A percentile compares a stretch with the other conserved stretches of the same genome.
Conservation (phyloP, 1,139 yeast genomes). For the Debaryomyces sp. region DNA sequence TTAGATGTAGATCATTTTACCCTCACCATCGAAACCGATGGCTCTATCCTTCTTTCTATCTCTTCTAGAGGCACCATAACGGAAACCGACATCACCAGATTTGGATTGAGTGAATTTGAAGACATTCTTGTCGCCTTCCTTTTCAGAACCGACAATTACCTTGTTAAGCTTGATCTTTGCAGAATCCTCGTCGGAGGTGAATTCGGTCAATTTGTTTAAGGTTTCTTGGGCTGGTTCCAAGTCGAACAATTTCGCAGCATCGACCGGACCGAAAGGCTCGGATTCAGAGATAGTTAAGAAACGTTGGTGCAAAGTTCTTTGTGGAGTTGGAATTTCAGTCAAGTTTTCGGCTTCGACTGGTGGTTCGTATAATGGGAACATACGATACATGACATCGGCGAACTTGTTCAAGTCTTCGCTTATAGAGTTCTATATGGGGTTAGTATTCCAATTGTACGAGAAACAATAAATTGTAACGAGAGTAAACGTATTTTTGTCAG, state of each 20-base stretch:
- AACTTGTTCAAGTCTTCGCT: constrained; percentile 56
- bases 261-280: constrained; percentile 96
- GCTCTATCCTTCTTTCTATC: constrained; percentile 86
- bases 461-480: background rate
- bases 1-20: constrained; percentile 53
- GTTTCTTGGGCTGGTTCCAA: constrained; percentile 85
- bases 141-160: constrained; percentile 52
- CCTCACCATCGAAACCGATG: constrained; percentile 73
- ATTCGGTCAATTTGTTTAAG: constrained; percentile 63
- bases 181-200: constrained; percentile 42
- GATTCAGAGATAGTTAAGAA: constrained; percentile 91
- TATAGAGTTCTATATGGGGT: constrained; percentile 44
- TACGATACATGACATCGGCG: constrained; percentile 65
- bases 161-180: constrained; percentile 23
- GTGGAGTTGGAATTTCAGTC: constrained; percentile 94
- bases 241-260: constrained; percentile 85
- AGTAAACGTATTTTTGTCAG: constrained; percentile 2
- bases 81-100: constrained; percentile 83
- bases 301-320: constrained; percentile 78
- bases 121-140: constrained; percentile 59
- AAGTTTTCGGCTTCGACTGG: constrained; percentile 61
- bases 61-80: constrained; percentile 90
- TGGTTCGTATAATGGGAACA: constrained; percentile 75
- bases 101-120: constrained; percentile 77
- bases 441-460: constrained; percentile 25